Evolutionary conservation across 306 rosid genomes (phyloP).

Genomic region (Chamaecrista fasciculata): DNA sequence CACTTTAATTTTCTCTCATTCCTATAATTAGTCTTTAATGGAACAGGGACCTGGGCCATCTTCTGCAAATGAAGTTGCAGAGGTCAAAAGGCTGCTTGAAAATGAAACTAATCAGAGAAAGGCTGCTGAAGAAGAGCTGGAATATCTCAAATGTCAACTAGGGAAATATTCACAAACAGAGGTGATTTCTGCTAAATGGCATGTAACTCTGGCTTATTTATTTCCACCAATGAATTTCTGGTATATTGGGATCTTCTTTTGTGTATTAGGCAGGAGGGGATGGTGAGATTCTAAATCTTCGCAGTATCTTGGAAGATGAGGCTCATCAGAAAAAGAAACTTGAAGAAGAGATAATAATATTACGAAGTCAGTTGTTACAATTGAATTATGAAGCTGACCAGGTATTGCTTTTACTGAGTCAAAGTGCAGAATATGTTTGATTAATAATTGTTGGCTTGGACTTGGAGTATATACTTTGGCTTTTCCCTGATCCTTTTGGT

Average conservation of each 20-base stretch:
- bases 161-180: conserved; percentile 43
- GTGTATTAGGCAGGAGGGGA: conserved; percentile 67
- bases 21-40: conserved; percentile 21
- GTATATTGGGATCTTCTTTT: conserved; percentile 32
- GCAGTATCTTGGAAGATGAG: conserved; percentile 69
- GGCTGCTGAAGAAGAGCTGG: conserved; percentile 76
- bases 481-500: conserved; percentile 1
- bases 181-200: conserved; percentile 41
- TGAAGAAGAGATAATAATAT: conserved; percentile 83
- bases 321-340: conserved; percentile 68
- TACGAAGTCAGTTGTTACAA: conserved; percentile 84
- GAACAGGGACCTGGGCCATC: conserved; percentile 50
- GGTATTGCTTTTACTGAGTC: conserved; percentile 48
- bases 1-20: conserved; percentile 10
- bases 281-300: conserved; percentile 55
- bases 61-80: conserved; percentile 50
- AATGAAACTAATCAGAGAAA: conserved; percentile 60
- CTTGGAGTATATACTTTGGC: conserved; percentile 3
- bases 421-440: conserved; percentile 23
- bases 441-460: conserved; percentile 12
- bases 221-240: conserved; percentile 29
- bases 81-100: conserved; percentile 61
- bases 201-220: neutral
- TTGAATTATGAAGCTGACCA: conserved; percentile 82
- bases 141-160: conserved; percentile 50